Base-by-base conservation (phyloP, 2,329 filamentous ascomycete species). In the Boeremia exigua region DNA sequence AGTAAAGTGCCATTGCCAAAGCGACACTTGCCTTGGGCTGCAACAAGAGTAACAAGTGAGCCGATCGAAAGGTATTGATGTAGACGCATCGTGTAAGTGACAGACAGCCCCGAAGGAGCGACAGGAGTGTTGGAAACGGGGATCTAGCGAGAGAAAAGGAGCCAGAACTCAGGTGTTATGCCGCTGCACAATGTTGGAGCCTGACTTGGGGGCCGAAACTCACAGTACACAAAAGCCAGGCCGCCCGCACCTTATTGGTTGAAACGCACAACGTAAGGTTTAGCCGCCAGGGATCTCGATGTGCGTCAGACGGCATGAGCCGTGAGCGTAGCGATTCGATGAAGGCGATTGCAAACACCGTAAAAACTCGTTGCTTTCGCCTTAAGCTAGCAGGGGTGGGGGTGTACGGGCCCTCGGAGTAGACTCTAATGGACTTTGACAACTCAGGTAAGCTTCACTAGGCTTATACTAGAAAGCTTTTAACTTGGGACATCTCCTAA, bases 1-100 rank as follows among this genome's bases (percentile, higher is more conserved):
- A 54, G 6, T 2, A 45, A 6, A 2, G 52, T 54, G 5, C 52
- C 52, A n/a, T 54, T 54, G 33, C n/a, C 10, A 17, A 54, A 54
- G 6, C 52, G 52, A 17, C 52, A 49, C 39, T 43, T 37, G 15
- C 50, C 43, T 32, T 54, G 50, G 4, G 43, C 50, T 4, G 36
- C 28, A 14, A 17, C 25, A 3, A 46, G n/a, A 14, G 43, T 14
- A 8, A 48, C 9, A 8, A 34, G 10, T 12, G 50, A 2, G 23
- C 37, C 30, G 25, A 48, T 27, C 11, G 43, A 36, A 2, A 36
- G 12, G 15, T 37, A 54, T 37, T 17, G 17, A 10, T 32, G 25
- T 5, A 37, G 15, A 29, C 25, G 37, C 50, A 54, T 53, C 15
- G 36, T 42, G 4, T 1, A 10, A 5, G 19, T 11, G 11, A 8